Conservation (phyloP, 345 rosid genomes). For the Eucalyptus leucophloia region DNA sequence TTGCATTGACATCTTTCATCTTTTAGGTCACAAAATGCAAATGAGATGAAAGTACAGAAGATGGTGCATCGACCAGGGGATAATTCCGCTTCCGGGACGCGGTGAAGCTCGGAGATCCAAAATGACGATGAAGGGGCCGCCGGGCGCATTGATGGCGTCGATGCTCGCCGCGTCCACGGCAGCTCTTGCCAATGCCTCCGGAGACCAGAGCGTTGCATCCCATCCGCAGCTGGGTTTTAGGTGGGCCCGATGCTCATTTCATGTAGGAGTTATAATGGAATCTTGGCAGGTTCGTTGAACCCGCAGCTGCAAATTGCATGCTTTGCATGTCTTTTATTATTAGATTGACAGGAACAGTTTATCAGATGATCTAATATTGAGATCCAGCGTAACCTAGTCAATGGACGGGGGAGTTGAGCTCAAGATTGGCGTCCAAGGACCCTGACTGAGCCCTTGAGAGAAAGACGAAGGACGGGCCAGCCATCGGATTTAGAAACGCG, state of each 20-base stretch:
- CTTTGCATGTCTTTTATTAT: neutral
- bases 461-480: neutral
- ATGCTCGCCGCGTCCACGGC: slow-evolving; percentile 35
- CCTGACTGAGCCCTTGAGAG: neutral
- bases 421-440: neutral
- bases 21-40: too few relatives aligned
- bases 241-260: neutral
- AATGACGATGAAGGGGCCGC: neutral
- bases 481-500: neutral
- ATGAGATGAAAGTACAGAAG: neutral
- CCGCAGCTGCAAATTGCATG: neutral
- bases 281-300: neutral
- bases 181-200: slow-evolving; percentile 4
- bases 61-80: neutral
- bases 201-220: neutral
- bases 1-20: too few relatives aligned
- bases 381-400: neutral
- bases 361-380: neutral
- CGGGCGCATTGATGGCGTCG: slow-evolving; percentile 23
- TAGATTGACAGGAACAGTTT: neutral
- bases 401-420: neutral
- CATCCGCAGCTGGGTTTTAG: neutral
- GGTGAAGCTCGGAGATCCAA: neutral
- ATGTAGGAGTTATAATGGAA: neutral
- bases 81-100: neutral